Evolutionary conservation across 2,329 filamentous ascomycete genomes (phyloP), one percentile per base, ranked within the genome.

Genomic region (Bimuria novae-zelandiae): DNA sequence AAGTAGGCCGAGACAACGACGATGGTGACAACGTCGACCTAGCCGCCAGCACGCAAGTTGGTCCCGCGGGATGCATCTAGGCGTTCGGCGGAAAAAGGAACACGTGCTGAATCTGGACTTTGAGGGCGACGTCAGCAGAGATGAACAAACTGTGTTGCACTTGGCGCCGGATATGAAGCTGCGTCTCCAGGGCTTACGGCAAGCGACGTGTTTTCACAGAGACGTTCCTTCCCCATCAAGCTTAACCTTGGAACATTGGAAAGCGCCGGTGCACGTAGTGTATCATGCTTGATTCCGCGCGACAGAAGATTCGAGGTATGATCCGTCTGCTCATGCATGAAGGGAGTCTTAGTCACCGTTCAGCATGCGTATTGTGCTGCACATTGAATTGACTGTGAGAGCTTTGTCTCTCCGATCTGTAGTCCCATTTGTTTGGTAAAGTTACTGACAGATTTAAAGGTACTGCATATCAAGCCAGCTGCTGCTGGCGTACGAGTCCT

Each of bases 1-100:
- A 82, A 85, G 78, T 84, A 87, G 40, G 77, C 77, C 84, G 84
- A 87, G 67, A 87, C 76, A 57, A 86, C 76, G 51, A 89, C 83
- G 23, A 86, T 82, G 47, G 85, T 87, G 67, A 87, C 83, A 59
- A 87, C 81, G 70, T 85, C 83, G 56, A 80, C 80, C 71, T 82
- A 79, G 59, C 82, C 81, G 68, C 82, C 78, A 42, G 64, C 50
- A 59, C 78, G 70, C 63, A 77, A 71, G 43, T 65, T 54, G 62
- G n/a, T n/a, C n/a, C n/a, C n/a, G n/a, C n/a, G n/a, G n/a, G n/a
- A n/a, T n/a, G n/a, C n/a, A n/a, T n/a, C n/a, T n/a, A n/a, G n/a
- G n/a, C n/a, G n/a, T n/a, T n/a, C n/a, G n/a, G n/a, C n/a, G n/a
- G n/a, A n/a, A n/a, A n/a, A n/a, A n/a, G n/a, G n/a, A n/a, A n/a